These are phyloP conservation scores for Helianthus tuberosus DNA, from an alignment of 129 eudicot species.

Conservation along the genomic window DNA sequence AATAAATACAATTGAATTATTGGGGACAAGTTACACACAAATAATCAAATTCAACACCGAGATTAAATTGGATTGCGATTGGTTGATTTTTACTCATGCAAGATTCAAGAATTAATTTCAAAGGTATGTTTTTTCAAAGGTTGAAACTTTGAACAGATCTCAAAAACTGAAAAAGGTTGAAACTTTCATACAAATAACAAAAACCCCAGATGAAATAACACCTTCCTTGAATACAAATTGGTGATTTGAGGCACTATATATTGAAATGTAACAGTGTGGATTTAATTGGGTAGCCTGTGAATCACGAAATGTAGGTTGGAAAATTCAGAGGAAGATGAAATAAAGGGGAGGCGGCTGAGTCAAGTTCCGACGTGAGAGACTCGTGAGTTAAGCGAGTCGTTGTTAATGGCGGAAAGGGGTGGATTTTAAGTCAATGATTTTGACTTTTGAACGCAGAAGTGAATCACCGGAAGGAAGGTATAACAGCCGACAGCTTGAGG, in stretches of 20 bases:
- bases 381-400: conserved; percentile 31
- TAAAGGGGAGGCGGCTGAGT: conserved; percentile 21
- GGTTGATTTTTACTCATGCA: conserved; percentile 1
- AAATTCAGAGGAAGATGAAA: conserved; percentile 3
- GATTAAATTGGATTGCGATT: background rate
- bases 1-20: conserved; percentile 11
- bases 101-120: background rate
- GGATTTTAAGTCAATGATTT: conserved; percentile 26
- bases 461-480: background rate
- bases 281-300: background rate
- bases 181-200: background rate
- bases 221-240: conserved; percentile 15
- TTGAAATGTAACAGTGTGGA: background rate
- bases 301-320: conserved; percentile 18
- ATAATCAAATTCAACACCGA: conserved; percentile 12
- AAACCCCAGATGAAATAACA: conserved; percentile 14
- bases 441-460: conserved; percentile 31
- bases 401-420: conserved; percentile 2
- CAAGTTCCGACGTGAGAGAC: conserved; percentile 33
- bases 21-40: background rate
- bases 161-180: background rate
- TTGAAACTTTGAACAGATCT: background rate
- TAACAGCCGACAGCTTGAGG: background rate
- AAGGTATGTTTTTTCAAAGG: conserved; percentile 19
- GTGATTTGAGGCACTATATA: background rate